Evolutionary conservation across 345 rosid species (phyloP).

Genomic region (Raphanus sativus): DNA sequence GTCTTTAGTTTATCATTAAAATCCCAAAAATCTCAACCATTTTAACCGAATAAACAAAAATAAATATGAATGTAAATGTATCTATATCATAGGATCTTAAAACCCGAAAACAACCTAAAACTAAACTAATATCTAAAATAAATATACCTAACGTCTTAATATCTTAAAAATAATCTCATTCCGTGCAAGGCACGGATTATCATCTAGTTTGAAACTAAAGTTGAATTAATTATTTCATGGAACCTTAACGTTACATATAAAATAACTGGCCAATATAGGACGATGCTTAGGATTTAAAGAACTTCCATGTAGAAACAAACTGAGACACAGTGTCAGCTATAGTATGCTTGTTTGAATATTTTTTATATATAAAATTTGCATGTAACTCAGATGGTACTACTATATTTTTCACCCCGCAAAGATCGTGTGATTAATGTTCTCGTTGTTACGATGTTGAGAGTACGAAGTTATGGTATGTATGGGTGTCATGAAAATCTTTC

Average conservation of each 20-base stretch:
- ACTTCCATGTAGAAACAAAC: neutral
- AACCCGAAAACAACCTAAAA: too few species aligned
- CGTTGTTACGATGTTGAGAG: constrained; percentile 25
- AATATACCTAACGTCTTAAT: too few species aligned
- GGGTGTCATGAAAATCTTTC: constrained; percentile 1
- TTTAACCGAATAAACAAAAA: too few species aligned
- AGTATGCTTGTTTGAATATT: neutral
- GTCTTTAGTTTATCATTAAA: too few species aligned
- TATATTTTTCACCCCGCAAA: neutral
- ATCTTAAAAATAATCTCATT: too few species aligned
- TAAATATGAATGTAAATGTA: too few species aligned
- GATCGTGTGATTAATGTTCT: constrained; percentile 2
- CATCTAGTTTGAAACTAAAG: too few species aligned
- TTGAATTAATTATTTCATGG: too few species aligned
- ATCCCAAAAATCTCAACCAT: too few species aligned
- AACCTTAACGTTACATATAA: neutral
- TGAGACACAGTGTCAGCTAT: neutral
- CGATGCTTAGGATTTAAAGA: neutral
- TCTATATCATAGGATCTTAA: too few species aligned
- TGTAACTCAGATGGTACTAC: neutral
- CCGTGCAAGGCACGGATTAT: too few species aligned
- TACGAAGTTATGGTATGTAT: constrained; percentile 13
- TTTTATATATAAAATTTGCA: neutral
- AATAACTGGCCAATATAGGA: neutral
- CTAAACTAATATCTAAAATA: too few species aligned